A percentile compares a stretch with the other conserved stretches of the same genome.
These are phyloP conservation scores for Pholiota conissans DNA, from an alignment of 768 basidiomycete genomes.

Conservation along the genomic window DNA sequence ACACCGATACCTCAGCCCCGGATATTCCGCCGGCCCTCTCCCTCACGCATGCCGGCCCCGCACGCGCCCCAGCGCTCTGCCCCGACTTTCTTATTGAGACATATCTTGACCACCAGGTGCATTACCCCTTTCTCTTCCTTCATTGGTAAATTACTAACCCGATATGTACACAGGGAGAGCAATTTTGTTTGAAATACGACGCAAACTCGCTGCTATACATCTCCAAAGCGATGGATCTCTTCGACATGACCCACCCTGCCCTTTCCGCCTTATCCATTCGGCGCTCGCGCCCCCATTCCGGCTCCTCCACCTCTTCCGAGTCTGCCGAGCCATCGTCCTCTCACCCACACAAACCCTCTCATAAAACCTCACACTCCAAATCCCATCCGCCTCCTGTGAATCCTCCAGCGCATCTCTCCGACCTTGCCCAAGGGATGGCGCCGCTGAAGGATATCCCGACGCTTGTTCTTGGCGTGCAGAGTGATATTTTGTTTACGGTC, in stretches of 20 bases:
- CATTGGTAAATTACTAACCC: too few species aligned
- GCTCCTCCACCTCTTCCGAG: slow-evolving; percentile 16
- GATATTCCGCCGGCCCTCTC: slow-evolving; percentile 7
- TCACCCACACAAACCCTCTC: slow-evolving; percentile 24
- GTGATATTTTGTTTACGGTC: slow-evolving; percentile 94
- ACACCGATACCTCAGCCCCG: slow-evolving; percentile 7
- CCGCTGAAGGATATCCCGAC: slow-evolving; percentile 78
- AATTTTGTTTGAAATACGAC: slow-evolving; percentile 98
- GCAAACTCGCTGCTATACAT: slow-evolving; percentile 99
- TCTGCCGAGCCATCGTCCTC: slow-evolving; percentile 19
- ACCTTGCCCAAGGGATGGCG: slow-evolving; percentile 74
- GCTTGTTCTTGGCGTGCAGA: slow-evolving; percentile 92
- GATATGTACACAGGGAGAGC: slow-evolving; percentile 66
- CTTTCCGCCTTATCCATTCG: slow-evolving; percentile 67
- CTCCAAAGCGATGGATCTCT: slow-evolving; percentile 99
- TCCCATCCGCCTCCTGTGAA: slow-evolving; percentile 73
- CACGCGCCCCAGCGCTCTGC: slow-evolving; percentile 74
- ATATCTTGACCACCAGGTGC: slow-evolving; percentile 93
- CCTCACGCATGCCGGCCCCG: slow-evolving; percentile 21
- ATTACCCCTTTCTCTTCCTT: slow-evolving; percentile 50
- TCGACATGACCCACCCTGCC: slow-evolving; percentile 87
- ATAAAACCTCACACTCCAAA: slow-evolving; percentile 54
- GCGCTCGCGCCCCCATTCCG: slow-evolving; percentile 18
- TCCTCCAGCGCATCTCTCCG: slow-evolving; percentile 72
- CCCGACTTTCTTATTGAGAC: slow-evolving; percentile 99